phyloP scores from a whole-genome alignment of 305 asterid species.

The Fraxinus greggii region DNA sequence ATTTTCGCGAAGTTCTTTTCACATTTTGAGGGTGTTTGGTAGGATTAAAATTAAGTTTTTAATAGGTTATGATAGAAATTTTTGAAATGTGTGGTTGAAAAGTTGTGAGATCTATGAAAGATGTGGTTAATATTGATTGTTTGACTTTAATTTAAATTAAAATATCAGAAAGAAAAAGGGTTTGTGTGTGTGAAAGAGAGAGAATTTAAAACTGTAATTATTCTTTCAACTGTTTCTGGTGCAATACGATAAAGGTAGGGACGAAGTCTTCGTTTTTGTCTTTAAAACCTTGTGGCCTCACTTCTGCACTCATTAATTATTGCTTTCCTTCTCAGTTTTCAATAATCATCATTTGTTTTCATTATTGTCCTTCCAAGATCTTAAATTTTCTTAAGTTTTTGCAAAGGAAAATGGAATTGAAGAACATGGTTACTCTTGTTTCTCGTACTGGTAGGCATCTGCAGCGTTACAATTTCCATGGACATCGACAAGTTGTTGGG shows the following conservation, averaged over 20 bases:
- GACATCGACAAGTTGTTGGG: conserved; percentile 63
- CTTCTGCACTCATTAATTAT: background rate
- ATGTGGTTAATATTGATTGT: too few species aligned
- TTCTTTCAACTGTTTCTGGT: conserved; percentile 13
- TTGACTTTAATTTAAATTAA: too few species aligned
- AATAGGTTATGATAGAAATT: too few species aligned
- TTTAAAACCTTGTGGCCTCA: conserved; percentile 8
- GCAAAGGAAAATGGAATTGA: conserved; percentile 36
- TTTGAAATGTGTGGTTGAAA: too few species aligned
- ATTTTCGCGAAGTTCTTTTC: too few species aligned
- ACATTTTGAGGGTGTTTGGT: too few species aligned
- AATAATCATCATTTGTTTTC: background rate
- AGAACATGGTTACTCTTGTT: conserved; percentile 51
- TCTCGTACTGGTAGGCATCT: conserved; percentile 52
- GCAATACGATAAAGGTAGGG: conserved; percentile 18
- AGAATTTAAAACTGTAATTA: background rate
- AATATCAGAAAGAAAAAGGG: too few species aligned
- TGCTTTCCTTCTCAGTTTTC: background rate
- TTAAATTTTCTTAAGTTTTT: background rate
- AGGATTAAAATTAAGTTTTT: too few species aligned
- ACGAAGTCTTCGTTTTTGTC: conserved; percentile 16
- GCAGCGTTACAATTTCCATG: conserved; percentile 51
- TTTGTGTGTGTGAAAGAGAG: background rate
- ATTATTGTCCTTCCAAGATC: background rate
- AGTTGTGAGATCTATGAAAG: too few species aligned